Evolutionary conservation across 176 grass and related monocot genomes (phyloP), one percentile per base, ranked within the genome.

Genomic region (Elymus sibiricus): DNA sequence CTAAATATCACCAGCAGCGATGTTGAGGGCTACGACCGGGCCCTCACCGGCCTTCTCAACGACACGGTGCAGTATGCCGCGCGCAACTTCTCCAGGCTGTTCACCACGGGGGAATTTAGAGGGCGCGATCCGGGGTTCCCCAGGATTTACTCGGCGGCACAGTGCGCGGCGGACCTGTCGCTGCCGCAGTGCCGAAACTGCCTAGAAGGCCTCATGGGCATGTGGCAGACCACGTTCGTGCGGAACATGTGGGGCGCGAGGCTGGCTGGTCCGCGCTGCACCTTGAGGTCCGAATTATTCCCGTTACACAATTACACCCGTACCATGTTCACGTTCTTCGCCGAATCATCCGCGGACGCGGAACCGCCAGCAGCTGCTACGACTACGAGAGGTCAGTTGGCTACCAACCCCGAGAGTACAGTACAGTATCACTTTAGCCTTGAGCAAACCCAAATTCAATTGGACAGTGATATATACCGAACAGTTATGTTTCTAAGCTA

Each of bases 231-330:
- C 12, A 2, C 5, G 7, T 76, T 87, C 46, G 0, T 3, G 1
- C n/a, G 0, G 5, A 69, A 17, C 47, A 13, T 0, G 34, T 1
- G 5, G 0, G 3, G 39, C 79, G 90, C 8, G 90, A 87, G 76
- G 66, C 28, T 89, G 10, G 32, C 42, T 3, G 93, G 86, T 4
- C 7, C 82, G 2, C 5, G 88, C 4, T 95, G 90, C 83, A 85
- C 70, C 79, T 32, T 90, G 4, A 85, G 93, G 43, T 42, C 40
- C 26, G 75, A 92, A 79, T 5, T 53, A 9, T 39, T 9, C 37
- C 7, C 0, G 37, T 39, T 39, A 6, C 2, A 0, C 40, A 11
- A 42, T 42, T 0, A 0, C 40, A 42, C 1, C 0, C 10, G 11
- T 42, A 0, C 40, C 40, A 3, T 10, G 39, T 40, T 40, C 35